These are phyloP conservation scores for Pyrenophora teres DNA, from an alignment of 2,329 filamentous ascomycete genomes.

Conservation along the genomic window DNA sequence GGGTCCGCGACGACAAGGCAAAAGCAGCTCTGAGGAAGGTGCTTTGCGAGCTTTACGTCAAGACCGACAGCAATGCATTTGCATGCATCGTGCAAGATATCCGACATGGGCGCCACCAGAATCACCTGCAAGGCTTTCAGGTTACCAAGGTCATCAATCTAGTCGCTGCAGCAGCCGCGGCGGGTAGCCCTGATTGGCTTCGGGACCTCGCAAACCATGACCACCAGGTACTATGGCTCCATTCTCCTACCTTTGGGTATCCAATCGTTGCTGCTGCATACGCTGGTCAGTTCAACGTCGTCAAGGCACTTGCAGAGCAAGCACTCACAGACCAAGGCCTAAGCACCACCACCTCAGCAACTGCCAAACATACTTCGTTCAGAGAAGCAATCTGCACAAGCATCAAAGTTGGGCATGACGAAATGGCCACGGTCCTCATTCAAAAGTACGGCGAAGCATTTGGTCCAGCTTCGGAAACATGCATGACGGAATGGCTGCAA, in stretches of 20 bases:
- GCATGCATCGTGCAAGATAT: background rate
- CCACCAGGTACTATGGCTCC: background rate
- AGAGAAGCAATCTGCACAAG: background rate
- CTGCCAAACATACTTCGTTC: background rate
- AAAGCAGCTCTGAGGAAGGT: background rate
- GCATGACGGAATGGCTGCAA: background rate
- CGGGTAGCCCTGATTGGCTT: background rate
- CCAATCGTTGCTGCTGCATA: background rate
- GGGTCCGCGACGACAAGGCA: background rate
- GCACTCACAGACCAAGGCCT: background rate
- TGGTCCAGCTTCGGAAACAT: background rate
- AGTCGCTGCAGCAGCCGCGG: background rate
- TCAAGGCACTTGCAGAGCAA: background rate
- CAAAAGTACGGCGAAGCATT: background rate
- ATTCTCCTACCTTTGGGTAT: background rate
- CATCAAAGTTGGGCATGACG: background rate
- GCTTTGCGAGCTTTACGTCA: background rate
- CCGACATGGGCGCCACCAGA: no score
- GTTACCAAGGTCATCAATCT: background rate
- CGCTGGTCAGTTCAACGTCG: background rate
- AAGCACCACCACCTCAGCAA: background rate
- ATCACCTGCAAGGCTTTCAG: background rate
- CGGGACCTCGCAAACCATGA: background rate
- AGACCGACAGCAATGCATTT: background rate
- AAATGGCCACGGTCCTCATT: background rate